These are phyloP conservation scores for Trichoderma afroharzianum DNA, from an alignment of 2,329 filamentous ascomycete species.

Conservation along the genomic window DNA sequence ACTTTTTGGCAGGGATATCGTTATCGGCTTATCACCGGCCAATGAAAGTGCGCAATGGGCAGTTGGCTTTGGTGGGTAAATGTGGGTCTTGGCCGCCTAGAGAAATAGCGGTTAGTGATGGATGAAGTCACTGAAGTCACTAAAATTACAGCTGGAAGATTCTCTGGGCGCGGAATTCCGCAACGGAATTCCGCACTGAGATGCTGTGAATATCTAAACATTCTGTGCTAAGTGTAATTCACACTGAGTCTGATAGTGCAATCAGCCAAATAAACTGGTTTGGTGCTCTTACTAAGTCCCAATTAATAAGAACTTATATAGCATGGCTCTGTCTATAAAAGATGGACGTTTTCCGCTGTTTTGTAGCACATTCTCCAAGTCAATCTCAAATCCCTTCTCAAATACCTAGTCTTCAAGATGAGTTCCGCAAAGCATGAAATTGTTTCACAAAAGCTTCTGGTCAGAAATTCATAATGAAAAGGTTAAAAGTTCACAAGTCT, in stretches of 20 bases:
- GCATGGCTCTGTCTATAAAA: background rate
- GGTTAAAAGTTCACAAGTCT: background rate
- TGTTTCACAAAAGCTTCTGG: background rate
- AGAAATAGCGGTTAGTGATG: background rate
- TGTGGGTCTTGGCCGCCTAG: background rate
- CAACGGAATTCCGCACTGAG: background rate
- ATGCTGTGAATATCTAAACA: background rate
- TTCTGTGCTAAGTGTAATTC: background rate
- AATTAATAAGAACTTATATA: too few species aligned
- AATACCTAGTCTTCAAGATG: background rate
- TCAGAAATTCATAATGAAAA: background rate
- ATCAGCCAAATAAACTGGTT: background rate
- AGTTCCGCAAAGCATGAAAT: background rate
- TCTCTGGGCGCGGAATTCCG: background rate
- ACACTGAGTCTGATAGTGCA: background rate
- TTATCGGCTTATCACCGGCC: conserved; percentile 16
- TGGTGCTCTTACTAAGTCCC: background rate
- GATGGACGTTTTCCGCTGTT: too few species aligned
- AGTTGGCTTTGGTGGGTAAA: background rate
- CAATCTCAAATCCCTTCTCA: background rate
- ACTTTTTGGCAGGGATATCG: conserved; percentile 19
- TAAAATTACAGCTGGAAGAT: background rate
- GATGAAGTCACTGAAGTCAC: background rate
- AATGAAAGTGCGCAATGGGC: background rate
- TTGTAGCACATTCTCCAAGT: background rate